Conservation (phyloP, 2,329 filamentous ascomycete species). For the Microdochium bolleyi region DNA sequence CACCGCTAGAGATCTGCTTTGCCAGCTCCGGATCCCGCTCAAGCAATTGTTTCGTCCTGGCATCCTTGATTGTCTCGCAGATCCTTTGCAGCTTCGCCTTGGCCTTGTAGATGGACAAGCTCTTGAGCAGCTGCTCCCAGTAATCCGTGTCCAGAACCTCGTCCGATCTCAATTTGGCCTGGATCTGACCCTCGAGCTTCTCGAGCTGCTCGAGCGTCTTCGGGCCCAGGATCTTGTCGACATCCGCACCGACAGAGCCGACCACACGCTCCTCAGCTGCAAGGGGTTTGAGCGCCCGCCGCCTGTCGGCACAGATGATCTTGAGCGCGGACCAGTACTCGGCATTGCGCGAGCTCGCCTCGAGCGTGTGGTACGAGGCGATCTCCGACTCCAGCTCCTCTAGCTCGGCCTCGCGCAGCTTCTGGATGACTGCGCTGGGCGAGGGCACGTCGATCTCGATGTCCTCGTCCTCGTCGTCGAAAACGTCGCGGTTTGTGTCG, state of each 20-base stretch:
- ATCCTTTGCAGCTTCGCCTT: conserved; percentile 76
- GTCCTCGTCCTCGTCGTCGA: conserved; percentile 78
- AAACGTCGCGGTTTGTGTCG: conserved; percentile 73
- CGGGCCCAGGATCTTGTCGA: conserved; percentile 77
- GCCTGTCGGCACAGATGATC: conserved; percentile 71
- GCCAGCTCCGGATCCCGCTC: conserved; percentile 51
- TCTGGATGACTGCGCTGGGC: conserved; percentile 73
- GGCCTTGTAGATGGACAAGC: conserved; percentile 83
- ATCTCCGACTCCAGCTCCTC: conserved; percentile 77
- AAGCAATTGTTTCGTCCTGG: conserved; percentile 57
- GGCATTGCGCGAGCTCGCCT: conserved; percentile 67
- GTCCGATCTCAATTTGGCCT: conserved; percentile 75
- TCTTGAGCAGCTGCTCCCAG: conserved; percentile 87
- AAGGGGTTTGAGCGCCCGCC: conserved; percentile 54
- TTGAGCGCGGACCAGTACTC: conserved; percentile 93
- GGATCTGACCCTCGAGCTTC: conserved; percentile 78
- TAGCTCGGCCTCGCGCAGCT: conserved; percentile 59
- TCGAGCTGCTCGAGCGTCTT: conserved; percentile 86
- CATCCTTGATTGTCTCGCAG: conserved; percentile 66
- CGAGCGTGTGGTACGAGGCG: conserved; percentile 67
- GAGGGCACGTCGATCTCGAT: conserved; percentile 66
- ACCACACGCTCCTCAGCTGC: conserved; percentile 65
- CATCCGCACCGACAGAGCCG: conserved; percentile 75
- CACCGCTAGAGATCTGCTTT: conserved; percentile 38
- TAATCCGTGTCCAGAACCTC: conserved; percentile 95